Percentiles rank a stretch among this genome's conserved stretches.
phyloP scores from a whole-genome alignment of 495 filamentous ascomycete genomes.

The Zalerion maritima region DNA sequence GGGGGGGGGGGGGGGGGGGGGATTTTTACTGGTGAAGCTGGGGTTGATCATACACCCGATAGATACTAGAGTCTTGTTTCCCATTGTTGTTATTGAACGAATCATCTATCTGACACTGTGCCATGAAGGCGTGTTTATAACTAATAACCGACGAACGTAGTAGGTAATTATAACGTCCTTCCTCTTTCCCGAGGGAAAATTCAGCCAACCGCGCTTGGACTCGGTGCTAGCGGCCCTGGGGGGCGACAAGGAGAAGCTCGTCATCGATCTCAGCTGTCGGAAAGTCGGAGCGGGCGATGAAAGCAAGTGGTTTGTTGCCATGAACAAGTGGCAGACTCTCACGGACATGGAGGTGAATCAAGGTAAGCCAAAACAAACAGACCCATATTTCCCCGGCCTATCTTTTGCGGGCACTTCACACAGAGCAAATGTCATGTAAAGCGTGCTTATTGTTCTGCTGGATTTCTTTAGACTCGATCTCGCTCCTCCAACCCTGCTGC shows the following conservation, averaged over 20 bases:
- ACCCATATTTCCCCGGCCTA: conserved; percentile 2
- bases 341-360: conserved; percentile 87
- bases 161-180: conserved; percentile 76
- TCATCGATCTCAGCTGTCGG: conserved; percentile 88
- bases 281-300: conserved; percentile 49
- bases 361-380: conserved; percentile 34
- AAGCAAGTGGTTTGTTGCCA: conserved; percentile 78
- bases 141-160: conserved; percentile 8
- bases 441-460: not conserved
- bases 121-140: not conserved
- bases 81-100: no score
- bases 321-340: conserved; percentile 96
- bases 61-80: no score
- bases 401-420: not conserved
- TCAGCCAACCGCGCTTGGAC: conserved; percentile 58
- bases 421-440: no score
- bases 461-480: conserved; percentile 50
- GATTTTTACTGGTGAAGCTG: no score
- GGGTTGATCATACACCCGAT: no score
- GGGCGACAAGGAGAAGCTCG: conserved; percentile 63
- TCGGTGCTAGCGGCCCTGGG: conserved; percentile 55
- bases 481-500: conserved; percentile 70
- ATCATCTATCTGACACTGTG: not conserved
- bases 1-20: no score
- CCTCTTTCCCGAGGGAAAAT: conserved; percentile 72